Evolutionary conservation across 306 rosid species (phyloP), one percentile per base, ranked within the genome.

Genomic region (Senna tora): DNA sequence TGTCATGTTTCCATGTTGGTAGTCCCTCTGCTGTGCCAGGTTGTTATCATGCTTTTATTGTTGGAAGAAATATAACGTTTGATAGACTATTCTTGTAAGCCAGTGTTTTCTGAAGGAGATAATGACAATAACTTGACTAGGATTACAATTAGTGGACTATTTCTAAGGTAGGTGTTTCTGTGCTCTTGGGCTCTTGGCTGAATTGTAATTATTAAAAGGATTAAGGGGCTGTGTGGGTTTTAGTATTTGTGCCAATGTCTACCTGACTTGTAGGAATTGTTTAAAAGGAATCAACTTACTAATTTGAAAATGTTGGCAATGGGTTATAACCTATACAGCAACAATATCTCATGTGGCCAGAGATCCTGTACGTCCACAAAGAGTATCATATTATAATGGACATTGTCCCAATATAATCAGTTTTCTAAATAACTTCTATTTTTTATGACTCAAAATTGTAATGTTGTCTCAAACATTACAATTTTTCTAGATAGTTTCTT

Each of bases 61-160:
- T 46, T 75, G 67, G 63, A 71, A 51, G 65, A 72, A 33, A 68
- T 73, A 75, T 54, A 68, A 52, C 66, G 30, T 69, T 73, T 65
- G 65, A 77, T 68, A 59, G 72, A 49, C 65, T 87, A 78, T 72
- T 57, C 74, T 75, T 82, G 76, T 89, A 93, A 97, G 90, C 93
- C 69, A 87, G 92, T 79, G 82, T 93, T 78, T n/a, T 87, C 92
- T 50, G 92, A 90, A 83, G 97, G 90, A 84, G 87, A 84, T 65
- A 77, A 76, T 77, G 97, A 88, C 76, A 83, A 90, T 65, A 90
- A 85, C 92, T 87, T 90, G 87, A 87, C 97, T 2, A 85, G 72
- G 81, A 88, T 90, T 80, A 87, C 88, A 78, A 75, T 93, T 81
- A 90, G 88, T 83, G 98, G 98, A 77, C 81, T 93, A 33, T 88